Conservation (phyloP, 805 yeast species). For the Candida michaelii region DNA sequence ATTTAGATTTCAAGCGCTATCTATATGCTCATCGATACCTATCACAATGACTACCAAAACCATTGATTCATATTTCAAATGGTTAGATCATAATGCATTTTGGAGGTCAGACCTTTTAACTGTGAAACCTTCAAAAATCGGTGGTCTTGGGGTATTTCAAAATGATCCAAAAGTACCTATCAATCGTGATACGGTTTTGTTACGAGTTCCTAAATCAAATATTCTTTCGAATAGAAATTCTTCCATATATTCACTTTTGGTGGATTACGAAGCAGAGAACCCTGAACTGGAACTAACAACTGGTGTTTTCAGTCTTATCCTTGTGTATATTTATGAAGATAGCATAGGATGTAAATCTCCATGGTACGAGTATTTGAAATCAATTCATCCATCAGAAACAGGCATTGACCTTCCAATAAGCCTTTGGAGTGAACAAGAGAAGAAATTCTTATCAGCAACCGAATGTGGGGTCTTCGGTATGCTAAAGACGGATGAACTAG, state of each 20-base stretch:
- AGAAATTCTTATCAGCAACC: conserved; percentile 53
- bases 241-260: conserved; percentile 62
- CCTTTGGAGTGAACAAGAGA: conserved; percentile 58
- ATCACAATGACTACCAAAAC: conserved; percentile 1
- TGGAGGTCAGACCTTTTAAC: conserved; percentile 42
- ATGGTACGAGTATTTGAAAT: conserved; percentile 67
- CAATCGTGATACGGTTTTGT: conserved; percentile 27
- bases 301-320: conserved; percentile 66
- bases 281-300: conserved; percentile 33
- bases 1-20: no score
- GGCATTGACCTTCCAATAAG: conserved; percentile 52
- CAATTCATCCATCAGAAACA: conserved; percentile 43
- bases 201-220: conserved; percentile 62
- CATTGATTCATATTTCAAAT: conserved; percentile 27
- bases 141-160: conserved; percentile 79
- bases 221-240: conserved; percentile 61
- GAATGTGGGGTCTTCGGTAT: conserved; percentile 63
- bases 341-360: conserved; percentile 65
- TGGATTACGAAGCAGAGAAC: conserved; percentile 43
- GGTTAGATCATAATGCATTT: conserved; percentile 59
- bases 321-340: conserved; percentile 73
- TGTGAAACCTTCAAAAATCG: conserved; percentile 24
- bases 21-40: no score
- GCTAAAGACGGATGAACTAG: conserved; percentile 47
- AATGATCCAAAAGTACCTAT: conserved; percentile 16